Conservation (phyloP, 495 filamentous ascomycete genomes). For the Aspergillus incahuasiensis region DNA sequence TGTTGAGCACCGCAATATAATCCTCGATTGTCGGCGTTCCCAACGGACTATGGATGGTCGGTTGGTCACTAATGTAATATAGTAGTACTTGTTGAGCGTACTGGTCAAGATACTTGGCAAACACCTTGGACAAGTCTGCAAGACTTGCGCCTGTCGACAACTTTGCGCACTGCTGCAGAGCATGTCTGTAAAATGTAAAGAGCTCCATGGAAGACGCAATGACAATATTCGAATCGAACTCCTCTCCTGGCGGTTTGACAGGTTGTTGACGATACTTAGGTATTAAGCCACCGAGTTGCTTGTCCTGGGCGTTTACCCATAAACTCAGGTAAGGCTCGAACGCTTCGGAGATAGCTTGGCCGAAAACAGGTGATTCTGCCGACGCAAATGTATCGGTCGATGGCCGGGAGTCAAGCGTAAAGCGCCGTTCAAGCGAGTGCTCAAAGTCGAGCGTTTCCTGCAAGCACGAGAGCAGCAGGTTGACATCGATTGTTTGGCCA, state of each 20-base stretch:
- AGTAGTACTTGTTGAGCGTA: constrained; percentile 93
- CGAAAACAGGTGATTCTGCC: constrained; percentile 72
- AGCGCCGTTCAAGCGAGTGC: constrained; percentile 80
- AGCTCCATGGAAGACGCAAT: constrained; percentile 92
- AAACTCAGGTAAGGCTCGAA: constrained; percentile 96
- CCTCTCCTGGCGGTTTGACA: constrained; percentile 75
- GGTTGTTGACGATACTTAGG: constrained; percentile 86
- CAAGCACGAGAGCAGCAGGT: constrained; percentile 82
- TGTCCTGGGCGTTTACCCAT: constrained; percentile 96
- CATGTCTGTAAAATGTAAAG: constrained; percentile 91
- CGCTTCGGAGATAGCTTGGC: constrained; percentile 90
- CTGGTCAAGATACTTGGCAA: constrained; percentile 91
- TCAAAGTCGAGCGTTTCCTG: constrained; percentile 98
- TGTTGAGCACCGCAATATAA: constrained; percentile 82
- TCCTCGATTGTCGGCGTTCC: constrained; percentile 66
- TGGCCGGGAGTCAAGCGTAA: constrained; percentile 70
- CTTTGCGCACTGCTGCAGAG: constrained; percentile 91
- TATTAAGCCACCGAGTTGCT: constrained; percentile 77
- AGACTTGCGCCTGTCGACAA: constrained; percentile 84
- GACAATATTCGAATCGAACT: constrained; percentile 86
- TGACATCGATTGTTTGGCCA: constrained; percentile 83
- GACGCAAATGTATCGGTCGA: constrained; percentile 91
- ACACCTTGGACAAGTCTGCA: constrained; percentile 76
- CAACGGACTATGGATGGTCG: constrained; percentile 44
- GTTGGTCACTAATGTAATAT: constrained; percentile 63